Percentiles rank a stretch among this genome's conserved stretches.
Conservation (phyloP, 192 early-diverging fungal genomes). For the Coemansia nantahalensis region DNA sequence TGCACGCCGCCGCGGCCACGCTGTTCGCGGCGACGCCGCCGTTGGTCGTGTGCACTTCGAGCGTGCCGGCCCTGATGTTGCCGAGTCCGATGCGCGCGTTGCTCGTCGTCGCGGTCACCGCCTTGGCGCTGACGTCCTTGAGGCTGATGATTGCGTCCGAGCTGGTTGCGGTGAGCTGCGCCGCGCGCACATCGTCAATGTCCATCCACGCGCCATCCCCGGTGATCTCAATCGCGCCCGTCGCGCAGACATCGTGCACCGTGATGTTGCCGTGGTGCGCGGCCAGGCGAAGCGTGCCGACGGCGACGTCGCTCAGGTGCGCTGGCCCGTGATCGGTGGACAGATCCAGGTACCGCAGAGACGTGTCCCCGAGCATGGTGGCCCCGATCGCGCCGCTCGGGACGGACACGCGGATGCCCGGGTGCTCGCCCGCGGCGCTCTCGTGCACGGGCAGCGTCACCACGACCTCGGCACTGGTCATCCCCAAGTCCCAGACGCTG, state of each 20-base stretch:
- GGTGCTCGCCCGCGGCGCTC: slow-evolving; percentile 13
- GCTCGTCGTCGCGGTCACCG: slow-evolving; percentile 29
- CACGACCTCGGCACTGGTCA: slow-evolving; percentile 40
- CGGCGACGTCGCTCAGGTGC: slow-evolving; percentile 42
- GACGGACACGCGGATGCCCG: slow-evolving; percentile 39
- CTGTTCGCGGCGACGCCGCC: slow-evolving; percentile 32
- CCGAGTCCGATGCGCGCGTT: slow-evolving; percentile 46
- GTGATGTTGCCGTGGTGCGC: slow-evolving; percentile 53
- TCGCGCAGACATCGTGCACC: slow-evolving; percentile 29
- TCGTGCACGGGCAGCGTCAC: slow-evolving; percentile 10
- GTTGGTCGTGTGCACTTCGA: slow-evolving; percentile 26
- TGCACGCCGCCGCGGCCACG: slow-evolving; percentile 18
- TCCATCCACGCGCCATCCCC: slow-evolving; percentile 51
- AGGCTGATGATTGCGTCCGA: slow-evolving; percentile 50
- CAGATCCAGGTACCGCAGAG: slow-evolving; percentile 23
- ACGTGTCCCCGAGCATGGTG: slow-evolving; percentile 42
- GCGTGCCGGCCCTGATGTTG: slow-evolving; percentile 35
- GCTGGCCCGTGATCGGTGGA: slow-evolving; percentile 41
- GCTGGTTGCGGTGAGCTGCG: slow-evolving; percentile 17
- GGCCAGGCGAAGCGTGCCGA: slow-evolving; percentile 18
- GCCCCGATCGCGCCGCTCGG: slow-evolving; percentile 41
- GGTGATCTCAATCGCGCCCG: slow-evolving; percentile 17
- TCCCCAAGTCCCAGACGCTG: slow-evolving; percentile 49
- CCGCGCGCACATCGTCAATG: slow-evolving; percentile 41
- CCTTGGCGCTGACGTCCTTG: slow-evolving; percentile 32